A percentile compares a stretch with the other conserved stretches of the same genome.
These are phyloP conservation scores for Podaxis sp. DNA, from an alignment of 768 basidiomycete species.

Conservation along the genomic window DNA sequence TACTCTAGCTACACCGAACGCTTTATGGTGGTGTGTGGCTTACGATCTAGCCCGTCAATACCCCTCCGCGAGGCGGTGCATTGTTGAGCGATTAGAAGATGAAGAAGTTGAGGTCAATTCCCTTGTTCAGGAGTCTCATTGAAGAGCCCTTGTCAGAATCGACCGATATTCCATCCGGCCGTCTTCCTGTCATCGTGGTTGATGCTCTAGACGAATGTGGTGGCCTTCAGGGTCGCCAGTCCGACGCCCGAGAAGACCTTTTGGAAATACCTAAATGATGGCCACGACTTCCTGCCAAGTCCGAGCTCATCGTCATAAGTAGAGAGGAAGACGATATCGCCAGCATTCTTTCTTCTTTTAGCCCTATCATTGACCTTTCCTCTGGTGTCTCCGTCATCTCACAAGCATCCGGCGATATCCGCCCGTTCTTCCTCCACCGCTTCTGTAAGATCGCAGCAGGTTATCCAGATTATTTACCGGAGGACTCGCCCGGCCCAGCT, in stretches of 20 bases:
- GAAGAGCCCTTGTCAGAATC: slow-evolving; percentile 15
- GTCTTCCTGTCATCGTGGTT: slow-evolving; percentile 20
- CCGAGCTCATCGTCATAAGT: slow-evolving; percentile 24
- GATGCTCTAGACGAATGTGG: slow-evolving; percentile 29
- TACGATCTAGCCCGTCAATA: slow-evolving; percentile 17
- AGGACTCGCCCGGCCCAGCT: slow-evolving; percentile 16
- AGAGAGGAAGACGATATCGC: slow-evolving; percentile 17
- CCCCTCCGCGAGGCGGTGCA: slow-evolving; percentile 9
- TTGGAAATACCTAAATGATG: slow-evolving; percentile 19
- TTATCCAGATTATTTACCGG: slow-evolving; percentile 12
- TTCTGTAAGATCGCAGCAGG: slow-evolving; percentile 15
- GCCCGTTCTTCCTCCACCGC: slow-evolving; percentile 13
- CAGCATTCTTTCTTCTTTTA: slow-evolving; percentile 10
- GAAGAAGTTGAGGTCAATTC: slow-evolving; percentile 14
- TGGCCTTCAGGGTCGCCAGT: slow-evolving; percentile 12
- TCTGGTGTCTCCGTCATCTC: slow-evolving; percentile 13
- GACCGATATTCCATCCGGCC: slow-evolving; percentile 1
- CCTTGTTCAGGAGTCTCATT: slow-evolving; percentile 17
- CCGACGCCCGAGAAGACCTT: slow-evolving; percentile 15
- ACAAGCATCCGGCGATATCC: slow-evolving; percentile 21
- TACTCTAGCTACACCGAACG: slow-evolving; percentile 7
- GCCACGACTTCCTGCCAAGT: slow-evolving; percentile 13
- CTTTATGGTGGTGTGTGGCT: slow-evolving; percentile 17
- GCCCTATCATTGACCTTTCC: slow-evolving; percentile 15
- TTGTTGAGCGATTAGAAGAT: slow-evolving; percentile 14